Conservation (phyloP, 2,329 filamentous ascomycete species). For the Scedosporium boydii region DNA sequence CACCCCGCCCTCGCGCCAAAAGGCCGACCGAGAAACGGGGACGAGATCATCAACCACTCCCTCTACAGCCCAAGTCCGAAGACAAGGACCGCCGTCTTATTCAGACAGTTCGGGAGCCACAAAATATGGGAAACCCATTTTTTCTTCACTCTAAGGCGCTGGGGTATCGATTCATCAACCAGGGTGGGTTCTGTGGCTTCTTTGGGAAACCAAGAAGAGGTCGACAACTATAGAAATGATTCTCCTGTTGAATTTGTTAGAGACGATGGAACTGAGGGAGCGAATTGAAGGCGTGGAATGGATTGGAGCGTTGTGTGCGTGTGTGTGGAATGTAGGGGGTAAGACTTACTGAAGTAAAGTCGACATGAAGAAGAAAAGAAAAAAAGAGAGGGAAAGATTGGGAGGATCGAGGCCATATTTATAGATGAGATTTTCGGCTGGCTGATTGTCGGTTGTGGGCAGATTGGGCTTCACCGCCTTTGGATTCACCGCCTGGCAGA, state of each 20-base stretch:
- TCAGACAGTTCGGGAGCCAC: conserved; percentile 50
- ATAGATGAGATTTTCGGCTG: conserved; percentile 1
- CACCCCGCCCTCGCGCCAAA: conserved; percentile 68
- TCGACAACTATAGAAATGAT: conserved; percentile 99
- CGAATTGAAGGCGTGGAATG: neutral
- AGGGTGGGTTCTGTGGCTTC: conserved; percentile 91
- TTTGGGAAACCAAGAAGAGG: conserved; percentile 84
- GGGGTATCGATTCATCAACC: conserved; percentile 91
- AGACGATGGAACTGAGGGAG: neutral
- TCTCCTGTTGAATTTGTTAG: conserved; percentile 42
- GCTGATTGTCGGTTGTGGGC: no score
- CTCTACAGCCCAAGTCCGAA: conserved; percentile 51
- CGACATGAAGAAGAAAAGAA: conserved; percentile 48
- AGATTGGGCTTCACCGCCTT: no score
- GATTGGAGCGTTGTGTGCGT: neutral
- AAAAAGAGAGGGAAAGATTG: conserved; percentile 25
- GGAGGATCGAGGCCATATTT: conserved; percentile 6
- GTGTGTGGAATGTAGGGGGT: conserved; percentile 21
- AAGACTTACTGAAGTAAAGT: conserved; percentile 48
- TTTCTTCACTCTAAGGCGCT: conserved; percentile 76
- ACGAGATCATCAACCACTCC: conserved; percentile 91
- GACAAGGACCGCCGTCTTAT: conserved; percentile 44
- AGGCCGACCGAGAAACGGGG: conserved; percentile 61
- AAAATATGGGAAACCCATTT: conserved; percentile 27
- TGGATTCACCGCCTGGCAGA: no score